A percentile compares a stretch with the other conserved stretches of the same genome.
Evolutionary conservation across 2,329 filamentous ascomycete species (phyloP).

Genomic region (Xylaria sp.): DNA sequence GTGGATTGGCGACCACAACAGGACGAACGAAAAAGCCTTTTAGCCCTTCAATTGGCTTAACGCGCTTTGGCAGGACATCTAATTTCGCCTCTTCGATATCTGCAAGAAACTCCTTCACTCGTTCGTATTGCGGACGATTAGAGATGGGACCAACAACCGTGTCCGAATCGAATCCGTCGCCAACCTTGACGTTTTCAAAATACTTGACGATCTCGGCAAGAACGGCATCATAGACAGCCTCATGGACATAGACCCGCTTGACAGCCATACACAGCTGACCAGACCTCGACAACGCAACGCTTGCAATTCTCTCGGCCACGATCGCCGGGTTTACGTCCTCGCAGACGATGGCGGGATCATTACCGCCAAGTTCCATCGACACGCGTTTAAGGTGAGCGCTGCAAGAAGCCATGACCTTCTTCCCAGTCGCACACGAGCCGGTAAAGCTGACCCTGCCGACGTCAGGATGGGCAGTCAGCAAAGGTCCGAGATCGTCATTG

Average conservation of each 20-base stretch:
- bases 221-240: slow-evolving; percentile 53
- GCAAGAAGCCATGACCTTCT: slow-evolving; percentile 63
- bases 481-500: slow-evolving; percentile 64
- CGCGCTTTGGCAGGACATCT: slow-evolving; percentile 21
- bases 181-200: slow-evolving; percentile 22
- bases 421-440: slow-evolving; percentile 64
- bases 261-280: slow-evolving; percentile 58
- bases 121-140: slow-evolving; percentile 36
- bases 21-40: slow-evolving; percentile 33
- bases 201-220: slow-evolving; percentile 49
- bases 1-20: slow-evolving; percentile 34
- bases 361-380: slow-evolving; percentile 66
- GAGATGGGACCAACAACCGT: slow-evolving; percentile 30
- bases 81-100: slow-evolving; percentile 32
- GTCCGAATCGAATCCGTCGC: slow-evolving; percentile 12
- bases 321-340: slow-evolving; percentile 57
- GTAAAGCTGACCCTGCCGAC: slow-evolving; percentile 70
- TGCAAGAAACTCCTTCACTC: slow-evolving; percentile 32
- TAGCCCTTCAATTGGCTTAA: not conserved
- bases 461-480: slow-evolving; percentile 63
- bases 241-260: slow-evolving; percentile 63
- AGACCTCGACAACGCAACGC: slow-evolving; percentile 49
- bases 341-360: slow-evolving; percentile 65
- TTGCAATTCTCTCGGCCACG: slow-evolving; percentile 42
- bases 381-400: slow-evolving; percentile 64